phyloP scores from a whole-genome alignment of 1,284 basidiomycete species.

The Trametes pubescens region DNA sequence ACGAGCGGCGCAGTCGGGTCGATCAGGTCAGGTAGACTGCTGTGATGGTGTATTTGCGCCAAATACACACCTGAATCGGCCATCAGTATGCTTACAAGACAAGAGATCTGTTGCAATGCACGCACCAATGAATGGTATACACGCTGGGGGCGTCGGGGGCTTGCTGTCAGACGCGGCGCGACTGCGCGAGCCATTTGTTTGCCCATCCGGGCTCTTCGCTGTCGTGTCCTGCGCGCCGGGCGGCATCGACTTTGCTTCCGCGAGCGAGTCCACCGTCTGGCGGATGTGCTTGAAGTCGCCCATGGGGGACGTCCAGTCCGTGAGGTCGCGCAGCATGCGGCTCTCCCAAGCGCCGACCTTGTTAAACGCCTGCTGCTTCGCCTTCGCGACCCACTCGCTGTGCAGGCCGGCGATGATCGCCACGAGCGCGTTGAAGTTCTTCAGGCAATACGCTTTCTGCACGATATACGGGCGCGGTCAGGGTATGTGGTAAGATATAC shows the following conservation, averaged over 20 bases:
- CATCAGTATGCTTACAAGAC: slow-evolving; percentile 5
- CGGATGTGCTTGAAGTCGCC: slow-evolving; percentile 84
- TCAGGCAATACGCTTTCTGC: slow-evolving; percentile 85
- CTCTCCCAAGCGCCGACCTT: slow-evolving; percentile 78
- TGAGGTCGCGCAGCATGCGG: slow-evolving; percentile 81
- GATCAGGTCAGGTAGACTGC: slow-evolving; percentile 79
- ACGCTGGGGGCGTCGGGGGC: slow-evolving; percentile 53
- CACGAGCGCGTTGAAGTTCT: slow-evolving; percentile 83
- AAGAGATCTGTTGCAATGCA: slow-evolving; percentile 11
- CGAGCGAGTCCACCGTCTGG: slow-evolving; percentile 67
- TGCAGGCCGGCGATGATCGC: slow-evolving; percentile 85
- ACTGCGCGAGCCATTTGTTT: slow-evolving; percentile 46
- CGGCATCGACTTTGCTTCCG: slow-evolving; percentile 68
- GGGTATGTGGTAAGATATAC: not conserved
- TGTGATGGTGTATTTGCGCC: slow-evolving; percentile 72
- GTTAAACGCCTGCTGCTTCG: slow-evolving; percentile 75
- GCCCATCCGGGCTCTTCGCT: slow-evolving; percentile 54
- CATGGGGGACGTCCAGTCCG: slow-evolving; percentile 69
- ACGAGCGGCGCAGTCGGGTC: slow-evolving; percentile 83
- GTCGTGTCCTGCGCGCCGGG: slow-evolving; percentile 57
- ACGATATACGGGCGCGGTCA: slow-evolving; percentile 6
- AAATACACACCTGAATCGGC: slow-evolving; percentile 72
- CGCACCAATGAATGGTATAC: slow-evolving; percentile 83
- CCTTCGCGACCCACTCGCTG: slow-evolving; percentile 73
- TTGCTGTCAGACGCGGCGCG: slow-evolving; percentile 57